These are phyloP conservation scores for Carex cristatella DNA, from an alignment of 176 grass and related monocot genomes.

Conservation along the genomic window DNA sequence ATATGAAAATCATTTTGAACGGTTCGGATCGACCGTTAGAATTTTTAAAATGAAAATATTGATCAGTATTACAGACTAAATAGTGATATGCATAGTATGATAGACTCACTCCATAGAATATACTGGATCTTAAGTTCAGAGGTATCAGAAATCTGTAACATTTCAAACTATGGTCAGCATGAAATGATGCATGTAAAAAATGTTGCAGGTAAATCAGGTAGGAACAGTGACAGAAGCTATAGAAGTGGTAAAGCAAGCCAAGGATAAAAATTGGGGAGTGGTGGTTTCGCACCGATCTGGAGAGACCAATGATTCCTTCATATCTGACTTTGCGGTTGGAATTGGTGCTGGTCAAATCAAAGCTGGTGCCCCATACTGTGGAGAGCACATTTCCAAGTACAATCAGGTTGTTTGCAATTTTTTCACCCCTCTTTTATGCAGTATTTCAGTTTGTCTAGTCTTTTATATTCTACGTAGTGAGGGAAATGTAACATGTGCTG, in stretches of 20 bases:
- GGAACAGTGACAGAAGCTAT: constrained; percentile 92
- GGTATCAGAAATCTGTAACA: not conserved
- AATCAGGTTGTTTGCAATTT: constrained; percentile 56
- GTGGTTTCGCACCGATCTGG: constrained; percentile 77
- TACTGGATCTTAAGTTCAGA: not conserved
- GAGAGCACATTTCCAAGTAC: constrained; percentile 82
- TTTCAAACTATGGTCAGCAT: not conserved
- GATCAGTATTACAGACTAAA: too few species aligned
- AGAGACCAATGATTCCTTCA: constrained; percentile 82
- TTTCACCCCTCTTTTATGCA: not conserved
- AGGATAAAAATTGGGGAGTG: constrained; percentile 91
- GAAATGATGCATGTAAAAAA: not conserved
- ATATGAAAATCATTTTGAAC: too few species aligned
- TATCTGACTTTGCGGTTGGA: constrained; percentile 83
- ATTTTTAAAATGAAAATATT: too few species aligned
- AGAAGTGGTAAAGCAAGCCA: constrained; percentile 95
- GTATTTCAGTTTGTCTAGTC: not conserved
- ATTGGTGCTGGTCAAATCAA: constrained; percentile 74
- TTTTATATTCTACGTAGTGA: not conserved
- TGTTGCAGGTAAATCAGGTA: constrained; percentile 79
- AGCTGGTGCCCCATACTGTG: constrained; percentile 81
- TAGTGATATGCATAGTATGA: too few species aligned
- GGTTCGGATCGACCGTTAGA: too few species aligned
- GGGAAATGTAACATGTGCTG: not conserved
- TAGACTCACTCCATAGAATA: not conserved